Evolutionary conservation across 1,139 yeast genomes (phyloP), one percentile per base, ranked within the genome.

Genomic region (Yamadazyma atlantica): DNA sequence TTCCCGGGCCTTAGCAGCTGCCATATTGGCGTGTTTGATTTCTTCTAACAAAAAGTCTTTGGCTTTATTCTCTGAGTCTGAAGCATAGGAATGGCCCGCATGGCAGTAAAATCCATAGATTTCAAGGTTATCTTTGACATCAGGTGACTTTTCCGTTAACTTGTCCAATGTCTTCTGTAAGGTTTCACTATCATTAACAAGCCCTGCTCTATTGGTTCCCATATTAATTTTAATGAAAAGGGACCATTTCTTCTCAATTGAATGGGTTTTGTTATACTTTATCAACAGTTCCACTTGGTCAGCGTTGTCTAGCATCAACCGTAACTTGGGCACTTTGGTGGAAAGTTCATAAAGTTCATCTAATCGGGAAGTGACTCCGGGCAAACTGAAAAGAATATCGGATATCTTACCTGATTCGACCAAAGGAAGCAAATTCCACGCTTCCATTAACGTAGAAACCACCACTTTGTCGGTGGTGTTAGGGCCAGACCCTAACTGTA

Each of bases 101-200:
- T 85, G 94, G 37, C 85, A 81, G 57, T 85, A 85, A 50, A 85
- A 78, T 0, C 95, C 94, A 49, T 67, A 77, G 8, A 84, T 44
- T 8, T 68, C 64, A n/a, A 78, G 64, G 26, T 55, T 49, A 1
- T 59, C 37, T 12, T 48, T 42, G 4, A 57, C 43, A 3, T 61
- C 57, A 12, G 18, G 25, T 6, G 15, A 4, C 2, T 41, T 36
- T 18, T 48, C 48, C 2, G 26, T 41, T 11, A 64, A 48, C 29
- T 56, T 54, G 1, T 55, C 40, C 13, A 75, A 43, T n/a, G 72
- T 48, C 4, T 57, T 41, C 3, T 50, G 42, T 34, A 74, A 54
- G 7, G 49, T 54, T 3, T 54, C 49, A 2, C 69, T 53, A 10
- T 60, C 64, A 32, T 59, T 55, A 7, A 50, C 44, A 18, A 80